phyloP scores from a whole-genome alignment of 768 basidiomycete genomes.

The Amanita thiersii region DNA sequence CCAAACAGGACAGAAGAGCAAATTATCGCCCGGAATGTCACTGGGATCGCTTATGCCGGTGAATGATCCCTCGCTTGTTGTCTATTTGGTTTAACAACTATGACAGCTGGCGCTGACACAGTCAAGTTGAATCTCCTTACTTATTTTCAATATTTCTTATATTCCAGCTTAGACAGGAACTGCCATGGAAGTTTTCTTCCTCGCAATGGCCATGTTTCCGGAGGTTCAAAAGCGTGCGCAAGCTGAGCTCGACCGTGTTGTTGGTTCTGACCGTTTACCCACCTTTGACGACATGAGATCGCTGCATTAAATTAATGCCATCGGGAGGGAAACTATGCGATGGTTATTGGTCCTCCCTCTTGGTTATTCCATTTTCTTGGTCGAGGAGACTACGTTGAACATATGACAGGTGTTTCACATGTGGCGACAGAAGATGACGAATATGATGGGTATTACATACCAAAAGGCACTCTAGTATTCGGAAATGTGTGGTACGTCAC shows the following conservation, averaged over 20 bases:
- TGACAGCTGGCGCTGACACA: neutral
- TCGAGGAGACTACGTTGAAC: neutral
- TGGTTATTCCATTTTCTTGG: neutral
- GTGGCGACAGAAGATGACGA: constrained; percentile 9
- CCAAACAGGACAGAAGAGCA: neutral
- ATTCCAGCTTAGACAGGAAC: neutral
- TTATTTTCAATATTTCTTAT: neutral
- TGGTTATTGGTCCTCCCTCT: neutral
- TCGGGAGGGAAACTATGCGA: neutral
- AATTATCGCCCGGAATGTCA: neutral
- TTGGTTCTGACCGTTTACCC: neutral
- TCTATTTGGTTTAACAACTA: neutral
- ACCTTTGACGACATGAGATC: neutral
- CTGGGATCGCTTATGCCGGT: neutral
- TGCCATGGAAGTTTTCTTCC: neutral
- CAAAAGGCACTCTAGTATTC: constrained; percentile 8
- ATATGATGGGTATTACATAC: constrained; percentile 13
- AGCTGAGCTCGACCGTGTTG: neutral
- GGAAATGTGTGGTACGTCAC: constrained; percentile 6
- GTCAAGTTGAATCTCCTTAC: neutral
- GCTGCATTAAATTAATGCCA: neutral
- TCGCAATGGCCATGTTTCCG: neutral
- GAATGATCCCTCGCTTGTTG: neutral
- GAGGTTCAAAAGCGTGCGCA: neutral
- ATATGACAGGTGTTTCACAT: constrained; percentile 9